phyloP scores from a whole-genome alignment of 192 early-diverging fungal genomes.

The Podila horticola region DNA sequence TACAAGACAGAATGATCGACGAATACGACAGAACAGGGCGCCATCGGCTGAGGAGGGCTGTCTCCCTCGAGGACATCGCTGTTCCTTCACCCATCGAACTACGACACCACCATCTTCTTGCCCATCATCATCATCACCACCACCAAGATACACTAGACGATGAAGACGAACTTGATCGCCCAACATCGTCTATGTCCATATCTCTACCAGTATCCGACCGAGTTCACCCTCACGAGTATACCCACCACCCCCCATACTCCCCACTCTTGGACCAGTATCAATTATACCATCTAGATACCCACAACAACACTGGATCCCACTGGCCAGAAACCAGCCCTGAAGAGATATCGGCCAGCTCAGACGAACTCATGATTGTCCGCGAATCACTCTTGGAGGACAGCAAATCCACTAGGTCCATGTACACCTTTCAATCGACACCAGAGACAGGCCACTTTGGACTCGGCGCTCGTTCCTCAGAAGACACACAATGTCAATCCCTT shows the following conservation, averaged over 20 bases:
- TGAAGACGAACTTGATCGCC: neutral
- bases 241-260: neutral
- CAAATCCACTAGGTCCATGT: conserved; percentile 1
- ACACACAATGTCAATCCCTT: neutral
- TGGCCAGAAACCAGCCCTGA: neutral
- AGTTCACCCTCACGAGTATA: neutral
- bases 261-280: neutral
- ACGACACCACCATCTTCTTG: conserved; percentile 1
- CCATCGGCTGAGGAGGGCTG: conserved; percentile 18
- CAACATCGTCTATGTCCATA: neutral
- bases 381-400: neutral
- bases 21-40: neutral
- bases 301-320: neutral
- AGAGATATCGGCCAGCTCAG: neutral
- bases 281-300: conserved; percentile 3
- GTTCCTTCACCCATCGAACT: neutral
- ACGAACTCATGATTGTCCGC: neutral
- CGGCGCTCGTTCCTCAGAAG: neutral
- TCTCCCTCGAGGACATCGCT: conserved; percentile 30
- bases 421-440: neutral
- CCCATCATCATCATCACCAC: neutral
- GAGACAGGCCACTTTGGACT: neutral
- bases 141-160: neutral
- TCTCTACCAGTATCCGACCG: neutral
- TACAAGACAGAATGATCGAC: neutral